These are phyloP conservation scores for Elaeagnus macrophylla DNA, from an alignment of 306 rosid genomes.

Conservation along the genomic window DNA sequence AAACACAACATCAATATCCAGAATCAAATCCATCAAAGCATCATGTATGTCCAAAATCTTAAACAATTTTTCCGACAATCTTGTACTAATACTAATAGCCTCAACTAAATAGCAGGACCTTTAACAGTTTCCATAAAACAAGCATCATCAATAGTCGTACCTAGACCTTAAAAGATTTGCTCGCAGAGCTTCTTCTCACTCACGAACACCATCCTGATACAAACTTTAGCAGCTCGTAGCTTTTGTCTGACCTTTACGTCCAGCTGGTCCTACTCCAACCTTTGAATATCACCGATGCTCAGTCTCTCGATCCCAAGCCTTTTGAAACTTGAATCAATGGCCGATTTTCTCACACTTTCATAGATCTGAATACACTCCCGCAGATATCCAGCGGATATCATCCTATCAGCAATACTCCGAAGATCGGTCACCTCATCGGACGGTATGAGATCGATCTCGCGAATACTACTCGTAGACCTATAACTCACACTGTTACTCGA, in stretches of 20 bases:
- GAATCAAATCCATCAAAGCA: constrained; percentile 72
- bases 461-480: constrained; percentile 67
- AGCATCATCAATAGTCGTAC: constrained; percentile 72
- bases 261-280: constrained; percentile 79
- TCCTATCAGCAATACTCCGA: constrained; percentile 75
- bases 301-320: constrained; percentile 67
- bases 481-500: constrained; percentile 32
- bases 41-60: constrained; percentile 90
- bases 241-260: constrained; percentile 83
- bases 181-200: constrained; percentile 90
- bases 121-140: constrained; percentile 94
- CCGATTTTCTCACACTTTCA: constrained; percentile 74
- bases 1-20: constrained; percentile 76
- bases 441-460: constrained; percentile 92
- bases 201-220: constrained; percentile 65
- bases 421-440: constrained; percentile 61
- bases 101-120: constrained; percentile 93
- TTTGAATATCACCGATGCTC: constrained; percentile 91
- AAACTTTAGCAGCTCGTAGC: constrained; percentile 80
- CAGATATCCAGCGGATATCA: constrained; percentile 76
- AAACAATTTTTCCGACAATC: constrained; percentile 89
- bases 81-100: constrained; percentile 76
- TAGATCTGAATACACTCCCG: constrained; percentile 92
- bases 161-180: constrained; percentile 70
- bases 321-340: constrained; percentile 67